phyloP scores from a whole-genome alignment of 257 asterid genomes.

The Solanum ahanhuiri region DNA sequence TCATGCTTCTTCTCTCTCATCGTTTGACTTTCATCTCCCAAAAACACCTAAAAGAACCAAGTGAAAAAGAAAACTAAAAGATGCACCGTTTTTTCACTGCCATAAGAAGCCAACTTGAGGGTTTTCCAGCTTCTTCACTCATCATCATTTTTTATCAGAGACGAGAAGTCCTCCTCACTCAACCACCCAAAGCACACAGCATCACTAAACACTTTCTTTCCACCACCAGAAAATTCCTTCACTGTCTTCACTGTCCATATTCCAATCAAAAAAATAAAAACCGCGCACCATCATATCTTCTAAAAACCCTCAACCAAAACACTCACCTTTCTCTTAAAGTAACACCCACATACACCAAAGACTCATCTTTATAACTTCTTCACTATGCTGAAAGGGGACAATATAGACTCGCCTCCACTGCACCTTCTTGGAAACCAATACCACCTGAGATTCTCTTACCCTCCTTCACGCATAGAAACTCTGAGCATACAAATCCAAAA shows the following conservation, averaged over 20 bases:
- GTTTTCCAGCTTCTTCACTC: neutral
- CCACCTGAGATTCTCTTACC: neutral
- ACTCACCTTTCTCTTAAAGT: neutral
- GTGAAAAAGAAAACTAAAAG: neutral
- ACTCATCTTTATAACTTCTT: neutral
- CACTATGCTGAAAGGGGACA: neutral
- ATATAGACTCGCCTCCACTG: neutral
- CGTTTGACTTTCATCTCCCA: neutral
- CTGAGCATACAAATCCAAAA: neutral
- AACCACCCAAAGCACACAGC: neutral
- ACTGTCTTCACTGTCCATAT: neutral
- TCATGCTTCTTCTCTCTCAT: neutral
- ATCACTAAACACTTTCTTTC: neutral
- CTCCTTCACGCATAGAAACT: neutral
- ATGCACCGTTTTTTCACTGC: neutral
- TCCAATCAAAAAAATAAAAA: neutral
- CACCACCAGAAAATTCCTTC: neutral
- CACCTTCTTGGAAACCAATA: neutral
- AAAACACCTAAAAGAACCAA: neutral
- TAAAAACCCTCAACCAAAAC: neutral
- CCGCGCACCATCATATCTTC: neutral
- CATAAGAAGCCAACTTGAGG: neutral
- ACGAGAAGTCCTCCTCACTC: neutral
- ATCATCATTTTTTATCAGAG: neutral
- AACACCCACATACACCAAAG: neutral